Percentiles rank a stretch among this genome's conserved stretches.
phyloP scores from a whole-genome alignment of 768 basidiomycete genomes.

The Lactarius deliciosus region DNA sequence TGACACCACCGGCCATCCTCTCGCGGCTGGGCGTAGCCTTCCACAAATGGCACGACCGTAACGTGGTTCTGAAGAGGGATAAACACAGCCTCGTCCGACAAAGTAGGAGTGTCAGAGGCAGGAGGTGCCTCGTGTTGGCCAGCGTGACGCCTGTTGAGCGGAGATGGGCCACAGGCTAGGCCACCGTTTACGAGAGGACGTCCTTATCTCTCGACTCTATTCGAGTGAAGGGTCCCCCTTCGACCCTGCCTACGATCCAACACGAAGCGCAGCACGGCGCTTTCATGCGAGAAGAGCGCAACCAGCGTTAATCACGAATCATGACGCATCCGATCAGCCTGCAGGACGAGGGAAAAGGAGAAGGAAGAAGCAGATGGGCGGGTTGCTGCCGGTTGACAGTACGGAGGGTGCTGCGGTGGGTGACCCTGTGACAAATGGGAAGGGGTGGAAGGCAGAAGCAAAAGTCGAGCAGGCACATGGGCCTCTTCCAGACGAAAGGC shows the following conservation, averaged over 20 bases:
- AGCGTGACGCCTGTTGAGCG: not conserved
- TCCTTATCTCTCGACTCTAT: constrained; percentile 16
- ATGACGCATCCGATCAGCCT: constrained; percentile 12
- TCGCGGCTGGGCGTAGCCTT: constrained; percentile 9
- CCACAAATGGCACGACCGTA: constrained; percentile 12
- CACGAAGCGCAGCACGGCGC: not conserved
- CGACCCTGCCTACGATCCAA: not conserved
- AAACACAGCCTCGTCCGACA: constrained; percentile 9
- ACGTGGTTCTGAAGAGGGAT: not conserved
- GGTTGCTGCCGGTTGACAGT: not conserved
- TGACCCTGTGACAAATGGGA: constrained; percentile 13
- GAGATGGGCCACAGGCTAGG: constrained; percentile 18
- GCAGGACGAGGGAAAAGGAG: not conserved
- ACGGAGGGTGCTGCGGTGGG: not conserved
- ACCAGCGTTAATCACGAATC: constrained; percentile 11
- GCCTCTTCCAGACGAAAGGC: not conserved
- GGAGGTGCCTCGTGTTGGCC: constrained; percentile 14
- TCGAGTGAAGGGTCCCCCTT: not conserved
- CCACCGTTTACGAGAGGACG: constrained; percentile 9
- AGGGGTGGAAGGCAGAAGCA: not conserved
- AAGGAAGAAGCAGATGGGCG: not conserved
- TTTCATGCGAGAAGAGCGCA: not conserved
- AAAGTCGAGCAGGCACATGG: not conserved
- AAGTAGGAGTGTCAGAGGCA: not conserved
- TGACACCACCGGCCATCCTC: constrained; percentile 9